These are phyloP conservation scores for Senna siamea DNA, from an alignment of 306 rosid genomes.

Conservation along the genomic window DNA sequence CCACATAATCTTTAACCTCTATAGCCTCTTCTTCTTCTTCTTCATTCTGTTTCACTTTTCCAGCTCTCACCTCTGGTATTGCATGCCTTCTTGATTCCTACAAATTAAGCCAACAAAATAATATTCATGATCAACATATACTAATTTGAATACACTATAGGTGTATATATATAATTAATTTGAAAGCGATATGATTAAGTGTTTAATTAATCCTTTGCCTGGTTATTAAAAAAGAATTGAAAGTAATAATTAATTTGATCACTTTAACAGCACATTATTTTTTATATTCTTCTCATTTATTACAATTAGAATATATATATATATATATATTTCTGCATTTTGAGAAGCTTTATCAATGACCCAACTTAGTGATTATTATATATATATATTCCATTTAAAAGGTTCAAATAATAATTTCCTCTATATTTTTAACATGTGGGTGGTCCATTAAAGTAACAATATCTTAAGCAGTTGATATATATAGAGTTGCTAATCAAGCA, in stretches of 20 bases:
- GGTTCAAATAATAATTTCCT: too few species aligned
- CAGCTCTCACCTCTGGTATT: neutral
- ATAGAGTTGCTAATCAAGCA: neutral
- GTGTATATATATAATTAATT: neutral
- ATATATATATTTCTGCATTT: neutral
- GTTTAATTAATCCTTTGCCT: too few species aligned
- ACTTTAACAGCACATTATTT: too few species aligned
- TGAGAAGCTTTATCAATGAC: neutral
- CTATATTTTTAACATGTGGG: neutral
- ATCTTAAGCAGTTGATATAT: neutral
- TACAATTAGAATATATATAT: neutral
- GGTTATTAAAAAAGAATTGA: too few species aligned
- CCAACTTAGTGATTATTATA: too few species aligned
- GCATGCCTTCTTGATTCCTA: conserved; percentile 36
- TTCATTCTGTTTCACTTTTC: neutral
- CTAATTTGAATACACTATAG: neutral
- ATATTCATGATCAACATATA: neutral
- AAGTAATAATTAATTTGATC: too few species aligned
- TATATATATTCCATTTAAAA: too few species aligned
- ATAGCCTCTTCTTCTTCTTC: neutral
- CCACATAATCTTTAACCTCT: conserved; percentile 34
- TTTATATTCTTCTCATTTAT: too few species aligned
- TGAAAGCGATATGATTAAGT: too few species aligned
- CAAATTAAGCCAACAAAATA: neutral
- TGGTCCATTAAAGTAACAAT: neutral